Evolutionary conservation across 352 stramenopile species (phyloP), one percentile per base, ranked within the genome.

Genomic region (Ophiocytium majus): DNA sequence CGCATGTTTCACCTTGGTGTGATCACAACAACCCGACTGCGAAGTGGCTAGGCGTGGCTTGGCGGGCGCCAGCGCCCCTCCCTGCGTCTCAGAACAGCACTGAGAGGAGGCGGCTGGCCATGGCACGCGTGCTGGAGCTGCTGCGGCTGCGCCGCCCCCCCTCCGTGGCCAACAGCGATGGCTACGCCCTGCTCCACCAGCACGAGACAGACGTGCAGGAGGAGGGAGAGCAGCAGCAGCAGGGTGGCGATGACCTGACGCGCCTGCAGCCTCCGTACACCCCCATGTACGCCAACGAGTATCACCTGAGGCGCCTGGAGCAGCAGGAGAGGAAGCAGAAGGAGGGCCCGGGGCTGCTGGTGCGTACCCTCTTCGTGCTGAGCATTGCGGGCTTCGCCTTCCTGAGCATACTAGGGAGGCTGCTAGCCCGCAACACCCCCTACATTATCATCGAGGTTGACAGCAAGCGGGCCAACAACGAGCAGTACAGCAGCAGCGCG

Each of bases 261-360:
- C 43, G 43, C 5, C 14, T 57, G 43, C 43, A 14, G 5, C 43
- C 43, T 14, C 66, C 66, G 5, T 78, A 78, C 35, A 78, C 66
- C 14, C 66, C 66, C 32, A 78, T 78, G 66, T 78, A 78, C 35
- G 66, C 66, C 32, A 78, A 78, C 17, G 5, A 43, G 35, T 78
- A 78, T 14, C 66, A 78, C 5, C 35, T 78, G 14, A 17, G 14
- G 17, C 66, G 66, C 5, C 5, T 17, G 14, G 66, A 5, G 5
- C 35, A 17, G 32, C 5, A 78, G 5, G 35, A 78, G 35, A 14
- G 5, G 66, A 5, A 17, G 32, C 32, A 35, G 5, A 17, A 14
- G 5, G 5, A 78, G 35, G 35, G 14, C 5, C 35, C 66, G 5
- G 32, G 32, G 5, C 14, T 5, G 5, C 5, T 78, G 35, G 5